phyloP scores from a whole-genome alignment of 306 rosid species.

The Lathyrus oleraceus region DNA sequence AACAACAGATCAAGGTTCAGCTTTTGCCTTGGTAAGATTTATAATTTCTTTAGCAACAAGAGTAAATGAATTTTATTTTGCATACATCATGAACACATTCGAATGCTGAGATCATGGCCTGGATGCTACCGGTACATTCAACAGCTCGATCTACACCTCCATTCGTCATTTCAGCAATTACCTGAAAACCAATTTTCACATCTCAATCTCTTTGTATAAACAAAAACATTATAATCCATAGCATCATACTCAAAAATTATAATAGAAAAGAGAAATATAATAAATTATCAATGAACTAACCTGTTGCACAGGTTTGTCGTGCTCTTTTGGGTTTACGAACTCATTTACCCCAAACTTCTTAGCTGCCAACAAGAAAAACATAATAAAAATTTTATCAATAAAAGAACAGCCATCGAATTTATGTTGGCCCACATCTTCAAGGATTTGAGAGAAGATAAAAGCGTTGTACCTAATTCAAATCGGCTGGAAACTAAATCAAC shows the following conservation, averaged over 20 bases:
- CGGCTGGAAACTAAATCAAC: no score
- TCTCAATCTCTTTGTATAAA: background rate
- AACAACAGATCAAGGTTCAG: background rate
- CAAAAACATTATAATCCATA: background rate
- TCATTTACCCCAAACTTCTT: conserved; percentile 82
- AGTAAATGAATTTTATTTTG: no score
- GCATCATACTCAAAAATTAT: background rate
- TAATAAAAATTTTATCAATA: background rate
- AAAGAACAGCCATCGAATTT: background rate
- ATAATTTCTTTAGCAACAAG: no score
- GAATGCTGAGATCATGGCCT: no score
- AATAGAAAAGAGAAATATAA: background rate
- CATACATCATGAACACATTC: no score
- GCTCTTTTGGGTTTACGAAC: conserved; percentile 90
- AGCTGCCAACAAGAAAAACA: conserved; percentile 48
- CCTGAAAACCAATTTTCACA: conserved; percentile 34
- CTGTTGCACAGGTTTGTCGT: conserved; percentile 78
- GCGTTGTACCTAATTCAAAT: no score
- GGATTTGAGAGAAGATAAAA: background rate
- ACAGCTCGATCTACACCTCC: conserved; percentile 86
- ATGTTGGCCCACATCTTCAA: background rate
- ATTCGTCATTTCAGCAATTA: conserved; percentile 78
- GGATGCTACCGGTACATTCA: no score
- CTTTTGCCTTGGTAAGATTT: no score
- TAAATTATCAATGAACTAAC: conserved; percentile 37